Conservation (phyloP, 768 basidiomycete genomes). For the Mycena crocata region DNA sequence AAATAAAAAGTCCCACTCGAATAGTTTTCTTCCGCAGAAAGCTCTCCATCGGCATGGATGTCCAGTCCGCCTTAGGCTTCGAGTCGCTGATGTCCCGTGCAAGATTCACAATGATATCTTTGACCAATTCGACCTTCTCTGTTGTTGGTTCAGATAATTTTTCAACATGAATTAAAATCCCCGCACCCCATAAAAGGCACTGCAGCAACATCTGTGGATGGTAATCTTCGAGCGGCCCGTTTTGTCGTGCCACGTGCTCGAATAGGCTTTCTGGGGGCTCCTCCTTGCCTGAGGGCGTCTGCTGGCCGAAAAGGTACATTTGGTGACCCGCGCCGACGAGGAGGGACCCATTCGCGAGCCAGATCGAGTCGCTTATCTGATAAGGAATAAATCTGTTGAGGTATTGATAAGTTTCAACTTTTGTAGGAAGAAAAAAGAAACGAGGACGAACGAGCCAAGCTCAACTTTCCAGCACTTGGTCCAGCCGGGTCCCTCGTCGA, state of each 20-base stretch:
- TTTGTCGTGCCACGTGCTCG: slow-evolving; percentile 83
- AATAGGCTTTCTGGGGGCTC: slow-evolving; percentile 66
- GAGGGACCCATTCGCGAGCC: slow-evolving; percentile 87
- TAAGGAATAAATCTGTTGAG: slow-evolving; percentile 74
- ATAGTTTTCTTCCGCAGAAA: slow-evolving; percentile 57
- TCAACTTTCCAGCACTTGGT: slow-evolving; percentile 76
- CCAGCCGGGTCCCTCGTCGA: slow-evolving; percentile 87
- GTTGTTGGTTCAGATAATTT: slow-evolving; percentile 3
- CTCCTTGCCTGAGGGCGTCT: slow-evolving; percentile 32
- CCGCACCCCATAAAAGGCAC: slow-evolving; percentile 90
- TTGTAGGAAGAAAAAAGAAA: neutral
- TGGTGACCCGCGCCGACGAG: slow-evolving; percentile 87
- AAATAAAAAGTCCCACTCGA: neutral
- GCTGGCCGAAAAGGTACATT: slow-evolving; percentile 81
- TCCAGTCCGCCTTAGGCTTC: slow-evolving; percentile 49
- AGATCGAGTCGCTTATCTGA: slow-evolving; percentile 90
- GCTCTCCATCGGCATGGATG: slow-evolving; percentile 66
- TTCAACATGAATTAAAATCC: neutral
- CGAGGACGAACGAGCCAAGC: slow-evolving; percentile 71
- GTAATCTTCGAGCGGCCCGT: slow-evolving; percentile 90
- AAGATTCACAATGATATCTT: slow-evolving; percentile 81
- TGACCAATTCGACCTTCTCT: slow-evolving; percentile 91
- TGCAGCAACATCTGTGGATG: slow-evolving; percentile 95
- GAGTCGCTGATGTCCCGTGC: slow-evolving; percentile 52
- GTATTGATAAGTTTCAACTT: slow-evolving; percentile 3